Evolutionary conservation across 495 filamentous ascomycete species (phyloP), one percentile per base, ranked within the genome.

Genomic region (Lasiosphaeris hirsuta): DNA sequence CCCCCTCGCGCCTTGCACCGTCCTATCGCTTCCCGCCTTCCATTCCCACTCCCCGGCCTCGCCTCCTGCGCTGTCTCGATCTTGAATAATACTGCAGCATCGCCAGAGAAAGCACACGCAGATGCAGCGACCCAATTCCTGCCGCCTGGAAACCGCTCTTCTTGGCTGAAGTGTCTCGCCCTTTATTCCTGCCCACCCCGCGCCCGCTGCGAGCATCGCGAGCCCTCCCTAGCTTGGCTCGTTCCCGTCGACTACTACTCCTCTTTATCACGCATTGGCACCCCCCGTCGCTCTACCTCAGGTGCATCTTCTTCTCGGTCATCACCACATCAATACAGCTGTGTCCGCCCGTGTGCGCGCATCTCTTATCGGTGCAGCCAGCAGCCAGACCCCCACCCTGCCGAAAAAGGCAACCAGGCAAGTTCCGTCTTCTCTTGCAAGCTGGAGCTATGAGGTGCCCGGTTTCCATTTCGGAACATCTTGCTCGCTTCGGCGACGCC

Each of bases 181-280:
- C 58, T 61, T 61, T 56, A 50, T 61, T 50, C 47, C 40, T 19
- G 35, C 35, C 56, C 23, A 51, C 38, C 34, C 47, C 38, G 36
- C n/a, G 15, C 51, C 10, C 15, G 35, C 45, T 41, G 17, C 45
- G 36, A 49, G 44, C 54, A 36, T 34, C 57, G 15, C 41, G 34
- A 47, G 42, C 57, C 18, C 57, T 53, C 57, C 48, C 36, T 60
- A 43, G 17, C 42, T 54, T 45, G 19, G 33, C 17, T 37, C 34
- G 53, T 5, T 30, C 23, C 23, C 23, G 38, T 45, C 4, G 10
- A 18, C 58, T 47, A 9, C 43, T 54, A 5, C 23, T 18, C 39
- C 39, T 56, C 58, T 60, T 60, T 60, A 60, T 60, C 58, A 60
- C 58, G 15, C 58, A 52, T 40, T 39, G 42, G 52, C 50, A 17